Evolutionary conservation across 805 yeast species (phyloP).

Genomic region (Cyberlindnera veronae): DNA sequence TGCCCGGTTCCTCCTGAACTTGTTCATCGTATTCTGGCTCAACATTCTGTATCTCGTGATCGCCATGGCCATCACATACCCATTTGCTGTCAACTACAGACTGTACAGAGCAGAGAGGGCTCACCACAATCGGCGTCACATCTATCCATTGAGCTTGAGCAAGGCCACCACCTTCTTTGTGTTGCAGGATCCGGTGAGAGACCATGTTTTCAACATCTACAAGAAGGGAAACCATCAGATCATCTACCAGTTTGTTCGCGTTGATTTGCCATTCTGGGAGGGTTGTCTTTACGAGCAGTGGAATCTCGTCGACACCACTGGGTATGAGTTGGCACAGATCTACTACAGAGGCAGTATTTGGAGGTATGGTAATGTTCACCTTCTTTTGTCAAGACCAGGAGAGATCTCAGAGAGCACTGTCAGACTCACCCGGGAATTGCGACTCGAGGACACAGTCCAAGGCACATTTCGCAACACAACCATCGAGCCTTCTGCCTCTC

Average conservation of each 20-base stretch:
- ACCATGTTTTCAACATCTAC: background rate
- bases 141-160: conserved; percentile 1
- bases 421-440: background rate
- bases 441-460: background rate
- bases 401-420: too few species aligned
- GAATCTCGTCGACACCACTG: conserved; percentile 3
- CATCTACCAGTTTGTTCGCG: background rate
- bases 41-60: conserved; percentile 1
- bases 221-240: background rate
- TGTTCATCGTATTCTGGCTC: background rate
- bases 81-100: background rate
- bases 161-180: background rate
- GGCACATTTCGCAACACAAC: too few species aligned
- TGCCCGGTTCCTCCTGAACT: background rate
- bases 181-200: background rate
- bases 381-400: conserved; percentile 2
- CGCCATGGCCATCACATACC: background rate
- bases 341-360: background rate
- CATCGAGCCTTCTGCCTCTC: too few species aligned
- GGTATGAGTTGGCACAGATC: conserved; percentile 7
- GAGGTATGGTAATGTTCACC: background rate
- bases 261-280: background rate
- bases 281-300: conserved; percentile 3
- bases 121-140: background rate
- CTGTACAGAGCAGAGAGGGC: background rate